Conservation (phyloP, 306 rosid genomes). For the Vigna trinervia region DNA sequence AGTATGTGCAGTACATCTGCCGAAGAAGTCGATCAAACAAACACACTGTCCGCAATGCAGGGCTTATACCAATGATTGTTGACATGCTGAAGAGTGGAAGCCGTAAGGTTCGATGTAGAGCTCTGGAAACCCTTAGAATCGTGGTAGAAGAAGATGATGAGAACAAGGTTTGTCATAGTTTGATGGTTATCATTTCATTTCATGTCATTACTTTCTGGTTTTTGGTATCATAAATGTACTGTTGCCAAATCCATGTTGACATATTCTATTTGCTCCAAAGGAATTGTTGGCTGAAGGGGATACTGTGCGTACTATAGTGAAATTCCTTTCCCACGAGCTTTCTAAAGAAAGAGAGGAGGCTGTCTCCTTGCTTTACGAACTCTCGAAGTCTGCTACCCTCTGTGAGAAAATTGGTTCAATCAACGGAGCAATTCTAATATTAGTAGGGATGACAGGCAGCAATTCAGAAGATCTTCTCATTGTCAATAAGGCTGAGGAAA, state of each 20-base stretch:
- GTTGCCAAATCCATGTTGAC: conserved; percentile 43
- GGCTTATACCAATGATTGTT: conserved; percentile 86
- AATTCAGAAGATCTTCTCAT: conserved; percentile 81
- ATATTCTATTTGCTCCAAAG: conserved; percentile 58
- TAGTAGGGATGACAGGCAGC: conserved; percentile 98
- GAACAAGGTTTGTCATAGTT: conserved; percentile 70
- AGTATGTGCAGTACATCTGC: conserved; percentile 74
- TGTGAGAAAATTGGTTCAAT: conserved; percentile 94
- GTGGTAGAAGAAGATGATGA: conserved; percentile 86
- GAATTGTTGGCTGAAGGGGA: conserved; percentile 92
- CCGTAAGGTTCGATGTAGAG: conserved; percentile 81
- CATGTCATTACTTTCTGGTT: conserved; percentile 31
- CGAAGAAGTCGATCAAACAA: conserved; percentile 69
- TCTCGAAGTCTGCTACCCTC: conserved; percentile 80
- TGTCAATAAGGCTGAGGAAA: conserved; percentile 79
- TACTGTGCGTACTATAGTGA: conserved; percentile 83
- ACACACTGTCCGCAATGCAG: conserved; percentile 72
- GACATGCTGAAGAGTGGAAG: conserved; percentile 84
- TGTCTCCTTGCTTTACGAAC: conserved; percentile 91
- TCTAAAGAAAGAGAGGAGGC: conserved; percentile 94
- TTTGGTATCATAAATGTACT: conserved; percentile 29
- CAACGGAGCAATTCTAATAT: conserved; percentile 91
- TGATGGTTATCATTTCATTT: conserved; percentile 38
- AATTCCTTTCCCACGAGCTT: conserved; percentile 79
- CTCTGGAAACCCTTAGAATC: conserved; percentile 81